A percentile compares a stretch with the other conserved stretches of the same genome.
Evolutionary conservation across 768 basidiomycete genomes (phyloP).

Genomic region (Russula griseocarnosa): DNA sequence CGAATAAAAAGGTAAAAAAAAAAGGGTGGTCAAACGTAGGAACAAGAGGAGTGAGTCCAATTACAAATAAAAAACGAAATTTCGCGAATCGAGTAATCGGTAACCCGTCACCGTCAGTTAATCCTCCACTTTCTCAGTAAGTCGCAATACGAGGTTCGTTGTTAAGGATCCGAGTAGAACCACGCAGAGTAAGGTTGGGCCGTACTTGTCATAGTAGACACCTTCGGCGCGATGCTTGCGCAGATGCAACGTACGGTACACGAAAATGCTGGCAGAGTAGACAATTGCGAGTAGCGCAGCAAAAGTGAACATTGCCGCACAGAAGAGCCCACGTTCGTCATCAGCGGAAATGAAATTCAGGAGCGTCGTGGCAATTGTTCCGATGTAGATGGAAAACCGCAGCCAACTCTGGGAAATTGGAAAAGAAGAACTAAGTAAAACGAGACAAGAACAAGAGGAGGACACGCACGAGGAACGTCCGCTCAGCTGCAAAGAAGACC

Average conservation of each 20-base stretch:
- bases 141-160: slow-evolving; percentile 69
- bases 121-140: slow-evolving; percentile 45
- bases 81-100: neutral
- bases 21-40: no score
- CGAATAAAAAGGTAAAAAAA: neutral
- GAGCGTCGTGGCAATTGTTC: slow-evolving; percentile 84
- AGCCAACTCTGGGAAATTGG: slow-evolving; percentile 72
- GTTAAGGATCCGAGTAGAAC: slow-evolving; percentile 65
- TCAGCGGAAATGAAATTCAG: slow-evolving; percentile 78
- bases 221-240: slow-evolving; percentile 70
- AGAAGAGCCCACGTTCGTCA: slow-evolving; percentile 75
- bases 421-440: neutral
- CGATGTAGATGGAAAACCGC: slow-evolving; percentile 80
- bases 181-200: slow-evolving; percentile 71
- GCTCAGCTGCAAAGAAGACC: slow-evolving; percentile 93
- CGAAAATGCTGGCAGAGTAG: slow-evolving; percentile 79
- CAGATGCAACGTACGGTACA: slow-evolving; percentile 67
- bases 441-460: neutral
- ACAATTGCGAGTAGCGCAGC: slow-evolving; percentile 85
- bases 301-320: slow-evolving; percentile 83
- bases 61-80: neutral
- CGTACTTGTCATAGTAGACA: slow-evolving; percentile 86
- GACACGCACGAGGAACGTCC: slow-evolving; percentile 82
- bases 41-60: neutral
- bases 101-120: neutral